phyloP scores from a whole-genome alignment of 2,329 filamentous ascomycete species.

The Aspergillus neoniger region DNA sequence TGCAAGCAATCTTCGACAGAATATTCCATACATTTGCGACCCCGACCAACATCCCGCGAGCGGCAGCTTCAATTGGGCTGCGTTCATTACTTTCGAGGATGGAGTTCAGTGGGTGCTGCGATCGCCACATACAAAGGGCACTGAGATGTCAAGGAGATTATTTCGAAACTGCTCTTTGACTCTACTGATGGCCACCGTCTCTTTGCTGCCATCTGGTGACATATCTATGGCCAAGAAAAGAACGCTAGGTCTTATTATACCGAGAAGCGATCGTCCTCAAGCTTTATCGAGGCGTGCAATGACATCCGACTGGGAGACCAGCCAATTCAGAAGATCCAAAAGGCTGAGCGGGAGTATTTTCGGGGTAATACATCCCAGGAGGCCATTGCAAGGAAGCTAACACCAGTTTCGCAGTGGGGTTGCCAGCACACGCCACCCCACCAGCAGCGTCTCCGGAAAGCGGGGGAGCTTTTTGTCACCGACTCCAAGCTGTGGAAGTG shows the following conservation, averaged over 20 bases:
- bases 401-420: background rate
- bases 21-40: background rate
- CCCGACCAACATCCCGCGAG: background rate
- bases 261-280: slow-evolving; percentile 8
- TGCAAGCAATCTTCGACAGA: background rate
- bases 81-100: background rate
- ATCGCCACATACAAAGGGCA: background rate
- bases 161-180: slow-evolving; percentile 11
- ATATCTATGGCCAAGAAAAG: slow-evolving; percentile 1
- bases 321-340: background rate
- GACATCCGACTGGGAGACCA: slow-evolving; percentile 12
- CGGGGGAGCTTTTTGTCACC: background rate
- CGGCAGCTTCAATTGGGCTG: background rate
- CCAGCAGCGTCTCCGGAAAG: background rate
- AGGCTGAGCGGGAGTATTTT: background rate
- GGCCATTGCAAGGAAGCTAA: background rate
- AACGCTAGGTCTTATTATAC: slow-evolving; percentile 13
- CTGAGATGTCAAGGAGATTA: background rate
- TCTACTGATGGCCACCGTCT: slow-evolving; percentile 20
- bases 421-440: background rate
- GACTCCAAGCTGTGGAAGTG: background rate
- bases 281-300: slow-evolving; percentile 14
- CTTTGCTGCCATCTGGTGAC: slow-evolving; percentile 21
- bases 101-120: background rate
- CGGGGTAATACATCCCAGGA: background rate